phyloP scores from a whole-genome alignment of 352 stramenopile species.

The Labyrinthula sp. region DNA sequence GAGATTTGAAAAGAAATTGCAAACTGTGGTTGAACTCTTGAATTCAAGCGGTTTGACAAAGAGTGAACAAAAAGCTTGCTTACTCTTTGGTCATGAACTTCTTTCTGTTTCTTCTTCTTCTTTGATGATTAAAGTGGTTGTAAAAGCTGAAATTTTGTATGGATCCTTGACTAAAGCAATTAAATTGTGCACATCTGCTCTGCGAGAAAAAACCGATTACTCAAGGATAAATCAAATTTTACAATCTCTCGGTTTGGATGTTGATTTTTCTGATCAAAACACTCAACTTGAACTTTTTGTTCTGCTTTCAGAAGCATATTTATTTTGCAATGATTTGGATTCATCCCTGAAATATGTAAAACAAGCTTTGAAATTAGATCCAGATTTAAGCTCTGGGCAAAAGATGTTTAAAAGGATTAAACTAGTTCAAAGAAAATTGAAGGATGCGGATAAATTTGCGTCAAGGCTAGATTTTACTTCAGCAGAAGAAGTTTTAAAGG shows the following conservation, averaged over 20 bases:
- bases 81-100: too few relatives aligned
- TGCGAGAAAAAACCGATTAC: too few relatives aligned
- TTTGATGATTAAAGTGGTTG: too few relatives aligned
- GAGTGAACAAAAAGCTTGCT: too few relatives aligned
- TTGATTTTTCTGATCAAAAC: conserved; percentile 25
- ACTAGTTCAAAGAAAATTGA: conserved; percentile 9
- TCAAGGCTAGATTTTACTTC: conserved; percentile 32
- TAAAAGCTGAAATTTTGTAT: too few relatives aligned
- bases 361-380: conserved; percentile 35
- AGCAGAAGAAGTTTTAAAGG: conserved; percentile 23
- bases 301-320: conserved; percentile 31
- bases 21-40: too few relatives aligned
- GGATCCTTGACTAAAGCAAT: too few relatives aligned
- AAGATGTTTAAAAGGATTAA: conserved; percentile 10
- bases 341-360: conserved; percentile 32
- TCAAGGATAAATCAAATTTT: too few relatives aligned
- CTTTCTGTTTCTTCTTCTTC: too few relatives aligned
- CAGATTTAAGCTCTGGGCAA: conserved; percentile 31
- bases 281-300: conserved; percentile 28
- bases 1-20: too few relatives aligned
- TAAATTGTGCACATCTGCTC: too few relatives aligned
- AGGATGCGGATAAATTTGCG: conserved; percentile 17
- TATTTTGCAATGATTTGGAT: conserved; percentile 35
- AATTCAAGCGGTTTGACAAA: too few relatives aligned
- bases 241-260: conserved; percentile 33